Evolutionary conservation across 371 early-diverging fungal species (phyloP), one percentile per base, ranked within the genome.

Genomic region (Synchytrium microbalum): DNA sequence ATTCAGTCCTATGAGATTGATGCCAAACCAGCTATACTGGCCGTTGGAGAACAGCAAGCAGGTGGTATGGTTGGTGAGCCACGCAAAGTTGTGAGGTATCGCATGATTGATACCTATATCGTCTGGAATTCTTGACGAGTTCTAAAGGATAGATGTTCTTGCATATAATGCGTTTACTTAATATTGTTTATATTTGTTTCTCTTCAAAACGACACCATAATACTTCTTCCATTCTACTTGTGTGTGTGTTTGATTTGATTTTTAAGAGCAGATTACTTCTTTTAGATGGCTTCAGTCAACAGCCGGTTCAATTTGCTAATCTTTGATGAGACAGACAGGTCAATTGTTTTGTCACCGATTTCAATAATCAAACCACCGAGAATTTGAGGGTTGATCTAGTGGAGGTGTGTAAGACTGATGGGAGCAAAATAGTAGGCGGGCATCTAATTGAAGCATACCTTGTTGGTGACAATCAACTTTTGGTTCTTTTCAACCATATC

Each of bases 271-370:
- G n/a, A n/a, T n/a, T n/a, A 38, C 19, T 38, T 19, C 5, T n/a
- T 64, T 74, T 71, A 81, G 69, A 81, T 71, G 30, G 77, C 58
- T 65, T 79, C 74, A 38, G 74, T 70, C 54, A 97, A 77, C 68
- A 92, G 79, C 79, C 92, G 88, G 86, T 94, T 92, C 61, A 96
- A 85, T 87, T 95, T 96, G 81, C 89, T 87, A 74, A 97, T 79
- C 80, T 90, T 92, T 77, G 90, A 84, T 46, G 95, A 86, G 65
- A 94, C 94, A 46, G 96, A 94, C 80, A 97, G 85, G 77, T 97
- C 98, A 73, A 97, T 93, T 73, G 95, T 95, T 83, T 92, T 92
- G 80, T 95, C 98, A 69, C 98, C 96, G 73, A 95, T 81, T 77
- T 96, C 96, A 61, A 97, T 89, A 71, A 96, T 81, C 74, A 97